Evolutionary conservation across 108 stramenopile genomes (phyloP), one percentile per base, ranked within the genome.

Genomic region (Aurantiochytrium sp.): DNA sequence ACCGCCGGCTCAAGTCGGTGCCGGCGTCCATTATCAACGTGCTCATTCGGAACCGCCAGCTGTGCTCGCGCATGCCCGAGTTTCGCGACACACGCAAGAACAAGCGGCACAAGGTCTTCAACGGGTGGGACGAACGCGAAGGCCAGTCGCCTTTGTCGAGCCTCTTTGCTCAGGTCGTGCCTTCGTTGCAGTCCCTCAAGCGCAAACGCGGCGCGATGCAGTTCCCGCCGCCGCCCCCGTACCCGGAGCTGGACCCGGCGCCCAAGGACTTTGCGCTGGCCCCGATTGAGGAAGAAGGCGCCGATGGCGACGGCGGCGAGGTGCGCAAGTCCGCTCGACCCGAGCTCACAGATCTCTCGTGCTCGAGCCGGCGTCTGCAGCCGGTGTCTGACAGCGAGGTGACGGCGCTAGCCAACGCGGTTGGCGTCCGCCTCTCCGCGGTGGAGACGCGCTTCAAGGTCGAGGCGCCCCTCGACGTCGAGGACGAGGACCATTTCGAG

Each of bases 11-110:
- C 36, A 89, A 89, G 89, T 89, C 89, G 37, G 34, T 89, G 4
- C 89, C 89, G 69, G 86, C 45, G 5, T 89, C 89, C 27, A 54
- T 89, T 24, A 69, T 89, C 39, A 89, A 89, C 54, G 89, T 89
- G 24, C 55, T 89, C 8, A 37, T 31, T 8, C 89, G 89, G 48
- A 89, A 89, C 37, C 55, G 86, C 19, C 89, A 89, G 39, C 41
- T 89, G 52, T 89, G 85, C 53, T n/a, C 54, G 37, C 55, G 89
- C 27, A 87, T 89, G 86, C 89, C 89, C 24, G 54, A 73, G 87
- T 89, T 89, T 37, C 45, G 45, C 34, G 89, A 89, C 86, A 69
- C 53, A 8, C 86, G 89, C 24, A 45, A 53, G 36, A 15, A 48
- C 54, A 37, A 36, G 86, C n/a, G 73, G 2, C 12, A 15, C 22